phyloP scores from a whole-genome alignment of 2,329 filamentous ascomycete species.

The Botrytis cinerea region DNA sequence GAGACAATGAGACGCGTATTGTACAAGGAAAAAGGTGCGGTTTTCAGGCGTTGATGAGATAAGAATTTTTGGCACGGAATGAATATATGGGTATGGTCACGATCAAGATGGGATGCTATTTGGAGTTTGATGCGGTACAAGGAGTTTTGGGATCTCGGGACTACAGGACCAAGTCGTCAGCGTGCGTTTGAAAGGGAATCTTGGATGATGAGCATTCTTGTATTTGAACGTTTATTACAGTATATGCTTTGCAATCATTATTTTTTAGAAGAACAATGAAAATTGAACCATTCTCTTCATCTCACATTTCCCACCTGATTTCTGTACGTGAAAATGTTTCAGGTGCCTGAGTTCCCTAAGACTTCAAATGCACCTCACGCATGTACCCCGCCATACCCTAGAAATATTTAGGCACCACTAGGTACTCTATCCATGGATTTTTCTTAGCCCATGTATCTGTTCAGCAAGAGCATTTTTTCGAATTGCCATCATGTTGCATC shows the following conservation, averaged over 20 bases:
- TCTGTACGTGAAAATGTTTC: conserved; percentile 5
- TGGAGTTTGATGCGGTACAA: neutral
- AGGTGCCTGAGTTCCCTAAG: neutral
- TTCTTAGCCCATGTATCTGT: too few species aligned
- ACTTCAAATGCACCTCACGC: neutral
- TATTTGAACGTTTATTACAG: too few species aligned
- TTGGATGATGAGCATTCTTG: neutral
- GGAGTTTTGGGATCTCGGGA: neutral
- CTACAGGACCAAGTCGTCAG: neutral
- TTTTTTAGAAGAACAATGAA: neutral
- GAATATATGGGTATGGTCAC: neutral
- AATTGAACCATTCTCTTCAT: neutral
- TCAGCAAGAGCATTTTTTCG: neutral
- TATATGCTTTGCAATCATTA: neutral
- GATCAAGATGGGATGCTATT: neutral
- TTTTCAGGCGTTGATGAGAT: neutral
- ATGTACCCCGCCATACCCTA: too few species aligned
- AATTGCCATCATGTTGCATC: neutral
- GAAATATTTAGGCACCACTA: neutral
- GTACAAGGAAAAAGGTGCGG: neutral
- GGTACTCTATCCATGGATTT: neutral
- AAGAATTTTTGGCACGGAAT: neutral
- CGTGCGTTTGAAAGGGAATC: neutral
- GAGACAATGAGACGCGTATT: neutral
- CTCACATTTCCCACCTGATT: neutral